Evolutionary conservation across 768 basidiomycete genomes (phyloP), one percentile per base, ranked within the genome.

Genomic region (Tephrocybe sp.): DNA sequence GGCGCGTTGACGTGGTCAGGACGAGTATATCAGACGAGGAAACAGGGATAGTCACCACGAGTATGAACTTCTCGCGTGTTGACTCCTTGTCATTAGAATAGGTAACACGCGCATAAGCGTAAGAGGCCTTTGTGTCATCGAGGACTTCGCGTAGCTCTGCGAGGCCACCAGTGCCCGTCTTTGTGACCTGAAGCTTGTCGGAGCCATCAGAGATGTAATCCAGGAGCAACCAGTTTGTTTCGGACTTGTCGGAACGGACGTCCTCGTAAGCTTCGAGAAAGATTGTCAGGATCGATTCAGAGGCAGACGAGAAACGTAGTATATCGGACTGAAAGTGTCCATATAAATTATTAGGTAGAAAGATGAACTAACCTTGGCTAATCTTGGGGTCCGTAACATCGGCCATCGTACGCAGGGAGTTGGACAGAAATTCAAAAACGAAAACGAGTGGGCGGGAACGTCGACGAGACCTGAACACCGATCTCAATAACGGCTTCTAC

Each of bases 21-120:
- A 44, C 38, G 57, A 53, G 53, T 56, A 48, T 53, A 55, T 58
- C 46, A 48, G 48, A 59, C 58, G 58, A 54, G 48, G 61, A 52
- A 62, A 51, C 58, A 56, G 56, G 45, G 40, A 50, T 39, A 72
- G 71, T 58, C 55, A 80, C 76, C 66, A 92, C 77, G 62, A 92
- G 79, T 58, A 89, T 81, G 72, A 92, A 90, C 78, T 96, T 97
- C 77, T 95, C 90, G 52, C 94, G 82, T 65, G 73, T 80, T 37
- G 85, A 87, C 70, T 93, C 88, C 67, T 86, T 88, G 74, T 93
- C 90, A 66, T 90, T 93, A 47, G 88, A 76, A 69, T 90, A 97
- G 56, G 82, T 77, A 57, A 98, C 80, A 59, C 91, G 86, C 43
- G 73, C 89, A 67, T 96, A 96, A 25, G 81, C 94, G 65, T 80